Conservation (phyloP, 1,139 yeast genomes). For the Scheffersomyces cryptocercus region DNA sequence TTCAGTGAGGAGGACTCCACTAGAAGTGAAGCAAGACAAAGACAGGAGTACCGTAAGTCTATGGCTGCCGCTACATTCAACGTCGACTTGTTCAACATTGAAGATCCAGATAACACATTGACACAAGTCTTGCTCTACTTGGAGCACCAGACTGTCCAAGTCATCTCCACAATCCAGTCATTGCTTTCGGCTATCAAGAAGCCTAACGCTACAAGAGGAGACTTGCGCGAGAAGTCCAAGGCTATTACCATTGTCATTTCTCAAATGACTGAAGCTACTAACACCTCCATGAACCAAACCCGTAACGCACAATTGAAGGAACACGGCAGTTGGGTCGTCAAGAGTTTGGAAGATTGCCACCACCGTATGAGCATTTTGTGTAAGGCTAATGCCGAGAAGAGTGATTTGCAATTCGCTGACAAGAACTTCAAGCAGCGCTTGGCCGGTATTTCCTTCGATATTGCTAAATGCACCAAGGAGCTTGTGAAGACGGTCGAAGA, state of each 20-base stretch:
- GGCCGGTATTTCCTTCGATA: slow-evolving; percentile 94
- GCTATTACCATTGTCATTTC: slow-evolving; percentile 76
- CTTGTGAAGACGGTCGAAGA: slow-evolving; percentile 94
- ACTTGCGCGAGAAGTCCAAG: slow-evolving; percentile 66
- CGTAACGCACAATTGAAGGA: slow-evolving; percentile 81
- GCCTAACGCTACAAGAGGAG: slow-evolving; percentile 76
- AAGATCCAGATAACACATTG: slow-evolving; percentile 84
- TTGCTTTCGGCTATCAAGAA: slow-evolving; percentile 73
- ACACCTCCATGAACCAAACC: slow-evolving; percentile 85
- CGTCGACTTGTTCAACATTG: slow-evolving; percentile 73
- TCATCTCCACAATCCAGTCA: slow-evolving; percentile 85
- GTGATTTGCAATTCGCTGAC: slow-evolving; percentile 73
- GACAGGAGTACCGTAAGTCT: slow-evolving; percentile 51
- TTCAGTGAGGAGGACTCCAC: slow-evolving; percentile 23
- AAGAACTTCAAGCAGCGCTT: slow-evolving; percentile 88
- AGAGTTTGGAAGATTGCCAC: slow-evolving; percentile 80
- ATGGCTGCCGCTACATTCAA: slow-evolving; percentile 63
- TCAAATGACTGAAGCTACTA: slow-evolving; percentile 90
- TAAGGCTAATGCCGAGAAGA: slow-evolving; percentile 46
- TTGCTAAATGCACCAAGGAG: slow-evolving; percentile 94
- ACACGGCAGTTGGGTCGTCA: slow-evolving; percentile 90
- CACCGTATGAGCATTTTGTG: slow-evolving; percentile 73
- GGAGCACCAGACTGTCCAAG: slow-evolving; percentile 93
- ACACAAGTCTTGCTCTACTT: slow-evolving; percentile 81
- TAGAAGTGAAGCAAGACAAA: slow-evolving; percentile 39